Evolutionary conservation across 2,329 filamentous ascomycete species (phyloP).

Genomic region (Chalaropsis thielavioides): DNA sequence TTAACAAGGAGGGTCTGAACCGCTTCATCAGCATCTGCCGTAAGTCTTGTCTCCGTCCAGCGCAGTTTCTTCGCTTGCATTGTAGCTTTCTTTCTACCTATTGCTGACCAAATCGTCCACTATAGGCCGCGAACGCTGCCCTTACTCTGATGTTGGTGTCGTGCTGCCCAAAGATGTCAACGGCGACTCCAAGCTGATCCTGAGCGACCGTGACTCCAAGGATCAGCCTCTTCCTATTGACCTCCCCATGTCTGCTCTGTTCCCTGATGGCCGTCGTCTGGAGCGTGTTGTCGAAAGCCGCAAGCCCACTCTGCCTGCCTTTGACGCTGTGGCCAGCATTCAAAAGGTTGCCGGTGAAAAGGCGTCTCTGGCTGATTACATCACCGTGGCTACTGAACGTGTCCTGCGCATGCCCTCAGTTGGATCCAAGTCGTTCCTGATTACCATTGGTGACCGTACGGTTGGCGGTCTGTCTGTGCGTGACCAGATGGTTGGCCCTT

Average conservation of each 20-base stretch:
- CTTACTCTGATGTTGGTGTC: slow-evolving; percentile 79
- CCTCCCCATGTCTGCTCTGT: slow-evolving; percentile 74
- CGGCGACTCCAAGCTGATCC: slow-evolving; percentile 57
- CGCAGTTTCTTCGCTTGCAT: background rate
- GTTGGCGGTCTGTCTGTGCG: slow-evolving; percentile 78
- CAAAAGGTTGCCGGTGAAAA: slow-evolving; percentile 46
- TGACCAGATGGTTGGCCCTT: slow-evolving; percentile 92
- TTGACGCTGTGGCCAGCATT: slow-evolving; percentile 54
- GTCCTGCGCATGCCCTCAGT: slow-evolving; percentile 78
- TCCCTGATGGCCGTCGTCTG: slow-evolving; percentile 76
- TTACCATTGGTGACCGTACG: slow-evolving; percentile 87
- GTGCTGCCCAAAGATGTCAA: slow-evolving; percentile 48
- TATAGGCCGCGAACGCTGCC: slow-evolving; percentile 68
- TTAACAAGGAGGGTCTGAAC: slow-evolving; percentile 68
- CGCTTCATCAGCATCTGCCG: slow-evolving; percentile 53
- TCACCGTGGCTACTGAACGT: slow-evolving; percentile 56
- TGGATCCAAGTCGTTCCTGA: slow-evolving; percentile 93
- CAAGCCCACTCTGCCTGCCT: slow-evolving; percentile 51
- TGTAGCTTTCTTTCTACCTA: background rate
- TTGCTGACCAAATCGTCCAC: slow-evolving; percentile 15
- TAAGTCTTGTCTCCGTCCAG: slow-evolving; percentile 23
- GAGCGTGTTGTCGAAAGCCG: slow-evolving; percentile 58
- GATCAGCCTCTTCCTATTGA: slow-evolving; percentile 70
- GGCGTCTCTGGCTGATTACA: slow-evolving; percentile 36
- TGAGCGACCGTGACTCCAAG: slow-evolving; percentile 66